These are phyloP conservation scores for Simmondsia chinensis DNA, from an alignment of 148 eudicot genomes.

Conservation along the genomic window DNA sequence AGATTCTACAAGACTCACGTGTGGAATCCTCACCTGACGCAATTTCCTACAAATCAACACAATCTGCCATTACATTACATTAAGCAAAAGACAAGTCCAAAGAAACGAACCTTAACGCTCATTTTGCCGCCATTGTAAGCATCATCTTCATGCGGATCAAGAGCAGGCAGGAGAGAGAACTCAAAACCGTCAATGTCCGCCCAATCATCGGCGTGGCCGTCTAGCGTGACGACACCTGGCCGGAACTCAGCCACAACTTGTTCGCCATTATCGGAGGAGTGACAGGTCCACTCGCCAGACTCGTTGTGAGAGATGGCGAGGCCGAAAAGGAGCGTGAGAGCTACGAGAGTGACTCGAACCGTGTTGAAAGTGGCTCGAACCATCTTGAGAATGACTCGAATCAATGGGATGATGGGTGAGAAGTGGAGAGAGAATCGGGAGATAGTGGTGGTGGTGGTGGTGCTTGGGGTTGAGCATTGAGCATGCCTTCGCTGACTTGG, in stretches of 20 bases:
- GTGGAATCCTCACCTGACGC: no score
- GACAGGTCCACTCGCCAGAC: constrained; percentile 85
- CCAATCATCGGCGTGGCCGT: constrained; percentile 84
- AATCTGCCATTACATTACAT: not conserved
- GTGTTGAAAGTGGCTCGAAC: constrained; percentile 6
- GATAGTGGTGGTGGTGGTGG: no score
- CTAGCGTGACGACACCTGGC: constrained; percentile 70
- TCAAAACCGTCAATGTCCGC: constrained; percentile 42
- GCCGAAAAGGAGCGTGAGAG: constrained; percentile 1
- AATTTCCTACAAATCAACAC: not conserved
- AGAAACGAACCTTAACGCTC: constrained; percentile 51
- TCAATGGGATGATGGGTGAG: no score
- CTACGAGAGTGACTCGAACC: not conserved
- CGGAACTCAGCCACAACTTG: constrained; percentile 46
- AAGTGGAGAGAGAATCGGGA: no score
- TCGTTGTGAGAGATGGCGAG: constrained; percentile 51
- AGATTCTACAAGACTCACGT: no score
- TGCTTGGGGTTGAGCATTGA: no score
- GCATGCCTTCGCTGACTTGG: no score
- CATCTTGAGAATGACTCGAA: not conserved
- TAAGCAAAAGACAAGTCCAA: not conserved
- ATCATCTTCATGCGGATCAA: constrained; percentile 76
- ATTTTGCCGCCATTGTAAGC: constrained; percentile 59
- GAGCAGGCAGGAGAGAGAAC: constrained; percentile 69
- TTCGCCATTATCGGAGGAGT: constrained; percentile 35